phyloP scores from a whole-genome alignment of 805 yeast genomes.

The Grigorovia transvaalensis region DNA sequence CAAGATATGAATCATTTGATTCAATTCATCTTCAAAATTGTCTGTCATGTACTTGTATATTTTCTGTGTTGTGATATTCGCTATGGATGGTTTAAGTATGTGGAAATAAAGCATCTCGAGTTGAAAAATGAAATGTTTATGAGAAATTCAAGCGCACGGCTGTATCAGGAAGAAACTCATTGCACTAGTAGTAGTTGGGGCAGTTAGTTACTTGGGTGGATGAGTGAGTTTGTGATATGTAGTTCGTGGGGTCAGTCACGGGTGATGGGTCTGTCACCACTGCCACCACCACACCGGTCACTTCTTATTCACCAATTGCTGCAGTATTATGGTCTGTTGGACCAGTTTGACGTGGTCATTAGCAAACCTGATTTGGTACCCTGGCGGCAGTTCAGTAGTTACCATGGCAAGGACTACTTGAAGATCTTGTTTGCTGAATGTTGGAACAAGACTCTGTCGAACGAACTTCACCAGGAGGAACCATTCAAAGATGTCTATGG shows the following conservation, averaged over 20 bases:
- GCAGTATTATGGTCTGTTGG: background rate
- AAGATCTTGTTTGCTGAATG: background rate
- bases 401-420: background rate
- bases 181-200: background rate
- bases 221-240: background rate
- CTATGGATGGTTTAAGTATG: too few relatives aligned
- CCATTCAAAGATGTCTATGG: background rate
- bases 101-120: too few relatives aligned
- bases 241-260: background rate
- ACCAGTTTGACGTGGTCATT: background rate
- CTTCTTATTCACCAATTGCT: background rate
- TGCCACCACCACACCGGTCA: background rate
- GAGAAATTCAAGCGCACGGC: background rate
- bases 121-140: too few relatives aligned
- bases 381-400: background rate
- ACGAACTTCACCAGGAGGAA: background rate
- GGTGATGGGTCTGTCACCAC: background rate
- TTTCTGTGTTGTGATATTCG: too few relatives aligned
- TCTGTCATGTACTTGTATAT: background rate
- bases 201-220: too few relatives aligned
- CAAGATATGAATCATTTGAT: slow-evolving; percentile 23
- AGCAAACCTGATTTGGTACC: background rate
- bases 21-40: slow-evolving; percentile 17
- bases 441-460: background rate
- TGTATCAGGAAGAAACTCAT: too few relatives aligned